A percentile compares a stretch with the other conserved stretches of the same genome.
phyloP scores from a whole-genome alignment of 2,329 filamentous ascomycete genomes.

The Sporothrix phasma region DNA sequence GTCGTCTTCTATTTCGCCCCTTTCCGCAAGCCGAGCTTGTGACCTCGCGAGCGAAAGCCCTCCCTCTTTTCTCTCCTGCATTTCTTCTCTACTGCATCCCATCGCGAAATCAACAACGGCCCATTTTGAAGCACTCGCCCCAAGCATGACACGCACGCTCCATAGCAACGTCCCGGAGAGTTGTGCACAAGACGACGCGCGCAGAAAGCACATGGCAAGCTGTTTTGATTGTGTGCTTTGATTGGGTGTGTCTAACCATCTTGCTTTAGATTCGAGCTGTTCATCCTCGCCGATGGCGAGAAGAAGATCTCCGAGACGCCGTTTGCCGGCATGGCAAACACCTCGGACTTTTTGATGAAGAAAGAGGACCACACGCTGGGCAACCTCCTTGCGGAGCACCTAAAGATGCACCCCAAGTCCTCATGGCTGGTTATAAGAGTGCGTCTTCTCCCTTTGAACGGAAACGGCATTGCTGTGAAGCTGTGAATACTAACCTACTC shows the following conservation, averaged over 20 bases:
- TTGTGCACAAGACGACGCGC: not conserved
- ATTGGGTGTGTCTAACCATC: not conserved
- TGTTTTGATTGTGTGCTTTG: too few species aligned
- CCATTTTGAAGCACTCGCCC: not conserved
- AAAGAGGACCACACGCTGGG: constrained; percentile 96
- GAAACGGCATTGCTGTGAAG: too few species aligned
- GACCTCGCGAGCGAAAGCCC: not conserved
- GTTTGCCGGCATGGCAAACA: constrained; percentile 87
- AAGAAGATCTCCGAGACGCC: constrained; percentile 86
- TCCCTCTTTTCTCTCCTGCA: not conserved
- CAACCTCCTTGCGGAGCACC: constrained; percentile 77
- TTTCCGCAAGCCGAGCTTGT: not conserved
- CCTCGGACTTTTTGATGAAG: constrained; percentile 88
- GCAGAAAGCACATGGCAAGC: not conserved
- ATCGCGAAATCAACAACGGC: not conserved
- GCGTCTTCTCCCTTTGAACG: constrained; percentile 22
- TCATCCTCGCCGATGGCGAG: constrained; percentile 77
- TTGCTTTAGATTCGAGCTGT: constrained; percentile 77
- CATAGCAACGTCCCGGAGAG: constrained; percentile 6
- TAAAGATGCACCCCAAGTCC: constrained; percentile 76
- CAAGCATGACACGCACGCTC: not conserved
- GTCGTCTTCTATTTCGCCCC: not conserved
- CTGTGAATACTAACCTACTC: not conserved
- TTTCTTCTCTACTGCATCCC: not conserved
- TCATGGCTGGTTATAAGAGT: constrained; percentile 90